Evolutionary conservation across 306 rosid species (phyloP).

Genomic region (Boehmeria nivea): DNA sequence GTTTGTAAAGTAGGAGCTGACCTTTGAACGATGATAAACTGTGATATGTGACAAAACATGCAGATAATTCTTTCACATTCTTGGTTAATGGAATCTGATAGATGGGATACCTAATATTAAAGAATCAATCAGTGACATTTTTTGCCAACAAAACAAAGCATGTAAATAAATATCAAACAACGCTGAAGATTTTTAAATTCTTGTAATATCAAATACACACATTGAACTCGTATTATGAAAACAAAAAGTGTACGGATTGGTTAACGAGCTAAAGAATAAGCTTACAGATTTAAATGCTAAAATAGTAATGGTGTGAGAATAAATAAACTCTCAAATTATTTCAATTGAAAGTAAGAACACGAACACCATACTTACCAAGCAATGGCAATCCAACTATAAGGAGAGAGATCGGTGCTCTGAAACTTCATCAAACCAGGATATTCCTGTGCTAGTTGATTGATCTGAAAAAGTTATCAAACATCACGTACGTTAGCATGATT

Average conservation of each 20-base stretch:
- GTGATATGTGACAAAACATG: constrained; percentile 24
- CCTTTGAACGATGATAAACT: constrained; percentile 16
- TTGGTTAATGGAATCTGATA: constrained; percentile 22
- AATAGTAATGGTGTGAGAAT: too few relatives aligned
- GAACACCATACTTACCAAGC: constrained; percentile 18
- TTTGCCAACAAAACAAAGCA: too few relatives aligned
- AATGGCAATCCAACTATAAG: constrained; percentile 25
- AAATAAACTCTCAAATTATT: neutral
- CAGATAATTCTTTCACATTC: constrained; percentile 18
- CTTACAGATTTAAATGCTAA: too few relatives aligned
- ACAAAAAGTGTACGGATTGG: too few relatives aligned
- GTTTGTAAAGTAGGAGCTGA: neutral
- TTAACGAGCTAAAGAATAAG: too few relatives aligned
- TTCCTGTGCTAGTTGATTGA: constrained; percentile 16
- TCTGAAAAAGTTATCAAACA: constrained; percentile 8
- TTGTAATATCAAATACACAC: too few relatives aligned
- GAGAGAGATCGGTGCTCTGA: constrained; percentile 19
- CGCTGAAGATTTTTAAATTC: too few relatives aligned
- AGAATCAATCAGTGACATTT: neutral
- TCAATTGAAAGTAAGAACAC: neutral
- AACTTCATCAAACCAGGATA: constrained; percentile 18
- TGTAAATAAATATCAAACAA: too few relatives aligned
- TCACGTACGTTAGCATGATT: neutral
- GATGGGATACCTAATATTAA: constrained; percentile 19
- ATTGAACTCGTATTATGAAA: too few relatives aligned